Evolutionary conservation across 495 filamentous ascomycete genomes (phyloP).

Genomic region (Parachaetomium inaequale): DNA sequence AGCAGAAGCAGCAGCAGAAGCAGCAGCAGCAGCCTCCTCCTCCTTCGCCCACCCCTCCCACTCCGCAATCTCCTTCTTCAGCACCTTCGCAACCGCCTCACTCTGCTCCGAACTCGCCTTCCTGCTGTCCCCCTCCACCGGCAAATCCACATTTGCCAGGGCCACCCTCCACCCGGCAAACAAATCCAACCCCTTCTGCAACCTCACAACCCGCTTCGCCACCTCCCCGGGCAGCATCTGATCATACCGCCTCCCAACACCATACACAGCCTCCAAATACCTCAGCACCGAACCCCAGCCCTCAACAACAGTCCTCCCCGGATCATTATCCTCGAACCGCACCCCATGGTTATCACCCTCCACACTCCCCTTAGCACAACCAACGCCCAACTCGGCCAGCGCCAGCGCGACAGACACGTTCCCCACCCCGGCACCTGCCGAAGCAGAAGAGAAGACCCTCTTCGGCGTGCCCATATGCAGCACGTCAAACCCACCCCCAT

Average conservation of each 20-base stretch:
- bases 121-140: conserved; percentile 9
- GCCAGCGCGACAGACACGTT: conserved; percentile 57
- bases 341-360: conserved; percentile 37
- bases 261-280: conserved; percentile 53
- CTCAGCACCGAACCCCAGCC: conserved; percentile 51
- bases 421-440: conserved; percentile 42
- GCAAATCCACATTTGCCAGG: conserved; percentile 10
- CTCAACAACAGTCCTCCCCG: conserved; percentile 41
- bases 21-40: no score
- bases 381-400: conserved; percentile 57
- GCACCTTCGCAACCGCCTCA: not conserved
- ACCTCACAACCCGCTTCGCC: conserved; percentile 35
- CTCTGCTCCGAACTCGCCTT: not conserved
- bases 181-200: conserved; percentile 41
- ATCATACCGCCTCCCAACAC: conserved; percentile 27
- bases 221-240: conserved; percentile 32
- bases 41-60: conserved; percentile 34
- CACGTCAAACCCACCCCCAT: conserved; percentile 83
- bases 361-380: conserved; percentile 49
- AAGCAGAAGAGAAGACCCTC: conserved; percentile 43
- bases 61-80: conserved; percentile 19
- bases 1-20: no score
- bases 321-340: conserved; percentile 55
- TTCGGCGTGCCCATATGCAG: conserved; percentile 62
- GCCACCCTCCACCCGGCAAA: conserved; percentile 34